These are phyloP conservation scores for Aurifilum marmelostoma DNA, from an alignment of 2,329 filamentous ascomycete genomes.

Conservation along the genomic window DNA sequence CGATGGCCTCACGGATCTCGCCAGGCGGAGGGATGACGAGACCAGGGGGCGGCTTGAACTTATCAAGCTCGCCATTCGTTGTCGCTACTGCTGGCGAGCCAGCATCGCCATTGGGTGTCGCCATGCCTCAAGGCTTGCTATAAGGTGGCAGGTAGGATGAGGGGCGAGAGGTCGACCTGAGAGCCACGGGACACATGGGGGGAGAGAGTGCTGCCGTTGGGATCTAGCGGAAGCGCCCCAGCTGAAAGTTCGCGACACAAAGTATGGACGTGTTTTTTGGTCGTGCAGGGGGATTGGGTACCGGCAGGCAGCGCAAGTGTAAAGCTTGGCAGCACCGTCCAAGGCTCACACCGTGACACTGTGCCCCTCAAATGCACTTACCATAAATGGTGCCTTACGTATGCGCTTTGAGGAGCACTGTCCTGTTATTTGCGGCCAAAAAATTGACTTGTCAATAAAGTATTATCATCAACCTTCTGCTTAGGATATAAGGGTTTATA, in stretches of 20 bases:
- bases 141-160: constrained; percentile 29
- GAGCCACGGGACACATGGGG: constrained; percentile 25
- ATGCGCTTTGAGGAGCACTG: too few relatives aligned
- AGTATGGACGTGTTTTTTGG: not conserved
- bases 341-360: too few relatives aligned
- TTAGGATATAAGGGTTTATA: too few relatives aligned
- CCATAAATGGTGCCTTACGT: too few relatives aligned
- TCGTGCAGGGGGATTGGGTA: not conserved
- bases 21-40: constrained; percentile 84
- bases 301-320: not conserved
- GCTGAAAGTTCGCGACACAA: not conserved
- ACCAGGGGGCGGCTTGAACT: constrained; percentile 77
- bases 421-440: too few relatives aligned
- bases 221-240: too few relatives aligned
- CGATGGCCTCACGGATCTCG: constrained; percentile 81
- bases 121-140: constrained; percentile 36
- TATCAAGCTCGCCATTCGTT: constrained; percentile 52
- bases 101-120: constrained; percentile 56
- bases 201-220: constrained; percentile 22
- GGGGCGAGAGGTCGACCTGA: constrained; percentile 30
- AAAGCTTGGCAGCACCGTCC: not conserved
- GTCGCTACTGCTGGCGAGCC: constrained; percentile 47
- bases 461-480: too few relatives aligned
- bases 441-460: too few relatives aligned
- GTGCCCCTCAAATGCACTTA: not conserved